A percentile compares a stretch with the other conserved stretches of the same genome.
Conservation (phyloP, 331 rosid species). For the Saraca asoca region DNA sequence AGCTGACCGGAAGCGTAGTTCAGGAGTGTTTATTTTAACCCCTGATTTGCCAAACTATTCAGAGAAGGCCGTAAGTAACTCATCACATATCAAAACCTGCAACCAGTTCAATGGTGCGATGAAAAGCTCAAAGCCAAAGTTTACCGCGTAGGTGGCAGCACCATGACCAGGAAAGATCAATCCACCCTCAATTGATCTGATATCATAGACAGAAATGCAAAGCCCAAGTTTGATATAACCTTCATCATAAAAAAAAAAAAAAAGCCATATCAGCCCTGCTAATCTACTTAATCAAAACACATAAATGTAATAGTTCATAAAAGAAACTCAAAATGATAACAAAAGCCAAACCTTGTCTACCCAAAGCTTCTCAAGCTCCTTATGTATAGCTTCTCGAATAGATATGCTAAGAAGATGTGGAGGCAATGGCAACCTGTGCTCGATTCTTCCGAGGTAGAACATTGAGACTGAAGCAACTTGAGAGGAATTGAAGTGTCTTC, state of each 20-base stretch:
- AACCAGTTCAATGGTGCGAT: neutral
- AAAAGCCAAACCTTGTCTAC: constrained; percentile 55
- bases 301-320: neutral
- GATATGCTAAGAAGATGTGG: constrained; percentile 58
- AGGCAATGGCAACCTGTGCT: constrained; percentile 71
- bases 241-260: constrained; percentile 38
- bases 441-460: constrained; percentile 75
- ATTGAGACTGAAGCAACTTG: constrained; percentile 41
- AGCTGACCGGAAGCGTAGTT: too few species aligned
- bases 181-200: constrained; percentile 69
- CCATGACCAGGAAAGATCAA: constrained; percentile 70
- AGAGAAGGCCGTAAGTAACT: neutral
- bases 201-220: constrained; percentile 73
- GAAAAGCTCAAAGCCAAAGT: neutral
- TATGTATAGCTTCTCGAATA: constrained; percentile 56
- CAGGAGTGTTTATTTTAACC: too few species aligned
- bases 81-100: neutral
- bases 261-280: constrained; percentile 11
- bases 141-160: constrained; percentile 72
- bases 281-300: constrained; percentile 25
- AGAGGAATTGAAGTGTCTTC: too few species aligned
- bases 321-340: constrained; percentile 24
- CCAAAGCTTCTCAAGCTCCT: constrained; percentile 72
- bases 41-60: constrained; percentile 19
- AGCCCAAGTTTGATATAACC: constrained; percentile 80